These are phyloP conservation scores for Schizochytrium sp. DNA, from an alignment of 108 stramenopile genomes.

Conservation along the genomic window DNA sequence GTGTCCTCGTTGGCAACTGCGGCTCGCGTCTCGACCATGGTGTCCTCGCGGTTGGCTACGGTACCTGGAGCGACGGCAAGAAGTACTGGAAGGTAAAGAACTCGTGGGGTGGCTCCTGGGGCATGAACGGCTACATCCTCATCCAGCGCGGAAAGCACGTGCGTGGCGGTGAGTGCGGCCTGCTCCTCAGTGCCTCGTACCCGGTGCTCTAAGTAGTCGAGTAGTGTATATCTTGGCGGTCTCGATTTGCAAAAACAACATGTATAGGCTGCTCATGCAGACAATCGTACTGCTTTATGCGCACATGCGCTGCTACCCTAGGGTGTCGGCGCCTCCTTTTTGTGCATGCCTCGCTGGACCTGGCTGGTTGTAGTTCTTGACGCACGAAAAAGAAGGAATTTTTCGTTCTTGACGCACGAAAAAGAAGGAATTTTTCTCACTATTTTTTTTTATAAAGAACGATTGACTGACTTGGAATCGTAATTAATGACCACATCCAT, in stretches of 20 bases:
- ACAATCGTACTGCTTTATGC: no score
- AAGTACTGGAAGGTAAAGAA: conserved; percentile 75
- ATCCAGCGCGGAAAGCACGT: conserved; percentile 34
- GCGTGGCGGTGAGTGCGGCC: conserved; percentile 27
- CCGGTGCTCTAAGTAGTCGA: neutral
- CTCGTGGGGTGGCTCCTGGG: conserved; percentile 78
- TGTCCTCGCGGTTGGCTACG: conserved; percentile 89
- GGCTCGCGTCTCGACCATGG: conserved; percentile 82
- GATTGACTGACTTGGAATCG: no score
- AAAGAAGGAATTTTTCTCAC: no score
- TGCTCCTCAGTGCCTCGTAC: conserved; percentile 14
- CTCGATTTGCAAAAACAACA: no score
- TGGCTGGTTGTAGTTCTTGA: no score
- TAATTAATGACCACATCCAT: neutral
- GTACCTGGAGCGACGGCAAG: conserved; percentile 57
- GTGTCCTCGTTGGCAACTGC: conserved; percentile 31
- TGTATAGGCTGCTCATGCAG: no score
- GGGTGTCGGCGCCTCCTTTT: no score
- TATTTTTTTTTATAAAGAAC: no score
- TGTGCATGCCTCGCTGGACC: no score
- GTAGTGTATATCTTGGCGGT: neutral
- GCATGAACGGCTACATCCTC: conserved; percentile 76
- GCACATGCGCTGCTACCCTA: no score
- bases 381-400: no score
- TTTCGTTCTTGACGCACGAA: no score